Evolutionary conservation across 1,284 basidiomycete genomes (phyloP), one percentile per base, ranked within the genome.

Genomic region (Irpex sp.): DNA sequence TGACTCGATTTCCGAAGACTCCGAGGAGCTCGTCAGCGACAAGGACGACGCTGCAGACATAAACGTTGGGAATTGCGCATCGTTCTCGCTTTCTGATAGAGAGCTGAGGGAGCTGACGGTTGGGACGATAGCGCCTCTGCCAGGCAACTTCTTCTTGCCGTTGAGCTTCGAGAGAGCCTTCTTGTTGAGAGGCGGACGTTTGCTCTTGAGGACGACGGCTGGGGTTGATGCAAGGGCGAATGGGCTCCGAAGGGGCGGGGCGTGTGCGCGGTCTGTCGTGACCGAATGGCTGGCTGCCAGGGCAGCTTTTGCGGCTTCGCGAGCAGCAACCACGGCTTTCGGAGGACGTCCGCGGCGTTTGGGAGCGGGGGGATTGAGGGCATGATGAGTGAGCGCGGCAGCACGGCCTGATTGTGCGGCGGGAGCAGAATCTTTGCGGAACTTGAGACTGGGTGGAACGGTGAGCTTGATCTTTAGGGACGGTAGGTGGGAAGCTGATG

Each of bases 401-500:
- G 66, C 49, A 9, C 19, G 35, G 61, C 33, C 56, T 47, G 63
- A 36, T 35, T 61, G 60, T 58, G 55, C 50, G 46, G 61, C 62
- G 58, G 50, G 15, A 53, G 64, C 60, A 58, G 39, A 54, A 26
- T 67, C 64, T 49, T 69, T 69, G 64, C 72, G 72, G 58, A 68
- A 68, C 61, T 71, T 72, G 57, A 75, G 69, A 60, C 68, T 80
- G 58, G 81, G 80, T 31, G 88, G 87, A 3, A 90, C 79, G 50
- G 86, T 87, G 63, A 92, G 83, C 75, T 86, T 90, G 77, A 92
- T 92, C 79, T 92, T 92, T 70, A 92, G 67, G 62, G 70, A 69
- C 54, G 68, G 68, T 26, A 66, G 26, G 3, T 53, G 49, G 15
- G 9, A 3, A 61, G 59, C 63, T 59, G 19, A 71, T 66, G 67